A percentile compares a stretch with the other conserved stretches of the same genome.
Conservation (phyloP, 2,329 filamentous ascomycete species). For the Alternaria viburni region DNA sequence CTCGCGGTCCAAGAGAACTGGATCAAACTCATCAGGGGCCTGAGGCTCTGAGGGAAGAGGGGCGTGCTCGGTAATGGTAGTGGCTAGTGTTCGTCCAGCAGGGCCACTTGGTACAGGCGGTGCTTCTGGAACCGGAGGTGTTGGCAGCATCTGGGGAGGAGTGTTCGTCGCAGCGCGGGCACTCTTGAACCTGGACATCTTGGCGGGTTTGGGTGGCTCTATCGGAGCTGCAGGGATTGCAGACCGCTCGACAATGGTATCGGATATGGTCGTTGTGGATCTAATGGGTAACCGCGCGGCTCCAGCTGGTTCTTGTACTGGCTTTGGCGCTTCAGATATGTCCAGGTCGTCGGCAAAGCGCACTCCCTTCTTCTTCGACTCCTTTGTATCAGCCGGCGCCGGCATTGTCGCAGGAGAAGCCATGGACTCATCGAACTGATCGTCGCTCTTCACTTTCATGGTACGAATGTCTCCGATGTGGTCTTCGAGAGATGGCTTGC, state of each 20-base stretch:
- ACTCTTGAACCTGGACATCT: constrained; percentile 52
- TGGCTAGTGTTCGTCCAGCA: constrained; percentile 62
- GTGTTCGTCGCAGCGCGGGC: constrained; percentile 30
- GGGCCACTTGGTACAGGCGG: constrained; percentile 49
- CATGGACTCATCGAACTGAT: constrained; percentile 41
- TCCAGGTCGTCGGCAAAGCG: constrained; percentile 80
- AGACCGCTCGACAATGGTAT: constrained; percentile 44
- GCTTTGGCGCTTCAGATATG: constrained; percentile 61
- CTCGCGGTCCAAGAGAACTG: constrained; percentile 74
- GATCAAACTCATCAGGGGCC: constrained; percentile 64
- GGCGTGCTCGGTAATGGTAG: constrained; percentile 62
- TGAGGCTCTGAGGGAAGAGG: constrained; percentile 43
- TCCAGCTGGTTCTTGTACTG: constrained; percentile 27
- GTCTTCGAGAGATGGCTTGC: constrained; percentile 46
- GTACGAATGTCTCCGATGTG: constrained; percentile 65
- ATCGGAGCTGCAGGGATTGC: constrained; percentile 14
- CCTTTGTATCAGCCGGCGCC: constrained; percentile 10
- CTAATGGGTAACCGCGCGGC: neutral
- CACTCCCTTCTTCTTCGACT: constrained; percentile 68
- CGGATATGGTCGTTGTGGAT: constrained; percentile 38
- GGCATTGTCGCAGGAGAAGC: neutral
- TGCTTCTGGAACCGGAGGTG: constrained; percentile 30
- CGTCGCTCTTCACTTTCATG: constrained; percentile 55
- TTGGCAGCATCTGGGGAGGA: constrained; percentile 23
- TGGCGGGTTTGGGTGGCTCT: constrained; percentile 35